phyloP scores from a whole-genome alignment of 2,329 filamentous ascomycete genomes.

The Didymellaceae sp. region DNA sequence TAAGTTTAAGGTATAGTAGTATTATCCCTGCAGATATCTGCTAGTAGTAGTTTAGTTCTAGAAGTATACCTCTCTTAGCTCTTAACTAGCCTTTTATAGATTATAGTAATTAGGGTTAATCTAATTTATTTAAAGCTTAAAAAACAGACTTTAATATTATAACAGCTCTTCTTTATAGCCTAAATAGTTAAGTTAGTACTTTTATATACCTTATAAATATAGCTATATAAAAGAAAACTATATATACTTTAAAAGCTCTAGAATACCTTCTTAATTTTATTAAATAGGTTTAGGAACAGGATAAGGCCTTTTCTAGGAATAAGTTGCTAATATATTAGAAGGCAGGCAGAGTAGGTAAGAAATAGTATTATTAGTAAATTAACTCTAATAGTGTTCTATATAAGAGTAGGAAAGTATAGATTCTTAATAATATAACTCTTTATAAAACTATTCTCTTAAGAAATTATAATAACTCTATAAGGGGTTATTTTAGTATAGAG shows the following conservation, averaged over 20 bases:
- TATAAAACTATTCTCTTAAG: no score
- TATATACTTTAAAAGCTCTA: conserved; percentile 1
- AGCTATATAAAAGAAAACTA: background rate
- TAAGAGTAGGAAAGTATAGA: no score
- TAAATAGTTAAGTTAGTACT: conserved; percentile 1
- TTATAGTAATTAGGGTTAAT: no score
- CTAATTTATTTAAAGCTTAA: background rate
- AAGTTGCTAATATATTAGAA: background rate
- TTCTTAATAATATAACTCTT: no score
- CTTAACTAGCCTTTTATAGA: conserved; percentile 1
- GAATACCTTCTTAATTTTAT: background rate
- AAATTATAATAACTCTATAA: no score
- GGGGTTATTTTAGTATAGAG: no score
- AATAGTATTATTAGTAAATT: background rate
- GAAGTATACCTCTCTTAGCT: background rate
- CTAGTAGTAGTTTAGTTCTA: background rate
- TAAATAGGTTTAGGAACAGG: conserved; percentile 1
- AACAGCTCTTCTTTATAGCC: background rate
- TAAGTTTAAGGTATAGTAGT: background rate
- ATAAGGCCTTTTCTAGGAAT: background rate
- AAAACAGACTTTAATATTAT: background rate
- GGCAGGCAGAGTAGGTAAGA: background rate
- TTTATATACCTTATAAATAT: background rate
- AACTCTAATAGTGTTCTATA: background rate
- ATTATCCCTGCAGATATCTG: background rate